A percentile compares a stretch with the other conserved stretches of the same genome.
Evolutionary conservation across 2,329 filamentous ascomycete species (phyloP).

Genomic region (Escovopsis sp.): DNA sequence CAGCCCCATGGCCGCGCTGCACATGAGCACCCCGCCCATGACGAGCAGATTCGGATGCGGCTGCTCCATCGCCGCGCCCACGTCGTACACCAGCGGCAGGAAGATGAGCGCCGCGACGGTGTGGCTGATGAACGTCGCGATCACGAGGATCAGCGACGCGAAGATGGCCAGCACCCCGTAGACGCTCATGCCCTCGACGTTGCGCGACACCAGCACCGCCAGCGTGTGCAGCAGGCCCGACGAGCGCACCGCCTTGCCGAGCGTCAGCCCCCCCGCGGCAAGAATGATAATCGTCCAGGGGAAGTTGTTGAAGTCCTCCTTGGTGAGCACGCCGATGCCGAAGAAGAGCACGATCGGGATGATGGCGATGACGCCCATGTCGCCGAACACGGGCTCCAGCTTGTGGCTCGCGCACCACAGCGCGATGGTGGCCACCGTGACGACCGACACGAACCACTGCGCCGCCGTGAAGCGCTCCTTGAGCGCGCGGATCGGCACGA

Average conservation of each 20-base stretch:
- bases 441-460: conserved; percentile 81
- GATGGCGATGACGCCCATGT: conserved; percentile 97
- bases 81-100: conserved; percentile 73
- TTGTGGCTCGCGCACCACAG: conserved; percentile 91
- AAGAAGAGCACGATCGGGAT: conserved; percentile 95
- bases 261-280: conserved; percentile 77
- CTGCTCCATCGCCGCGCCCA: conserved; percentile 71
- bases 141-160: conserved; percentile 66
- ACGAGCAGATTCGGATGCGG: conserved; percentile 90
- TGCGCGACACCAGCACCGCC: conserved; percentile 56
- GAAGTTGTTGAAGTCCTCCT: conserved; percentile 99
- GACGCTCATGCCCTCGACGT: conserved; percentile 63
- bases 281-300: conserved; percentile 99
- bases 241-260: conserved; percentile 87
- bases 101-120: conserved; percentile 94
- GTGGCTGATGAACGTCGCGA: conserved; percentile 95
- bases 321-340: conserved; percentile 86
- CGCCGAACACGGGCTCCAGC: conserved; percentile 74
- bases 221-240: conserved; percentile 86
- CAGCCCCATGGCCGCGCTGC: conserved; percentile 86
- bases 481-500: conserved; percentile 79
- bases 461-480: conserved; percentile 77
- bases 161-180: conserved; percentile 84
- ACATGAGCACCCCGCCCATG: conserved; percentile 93
- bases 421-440: conserved; percentile 70